Evolutionary conservation across 108 stramenopile species (phyloP), one percentile per base, ranked within the genome.

Genomic region (Fragilariopsis cylindrus): DNA sequence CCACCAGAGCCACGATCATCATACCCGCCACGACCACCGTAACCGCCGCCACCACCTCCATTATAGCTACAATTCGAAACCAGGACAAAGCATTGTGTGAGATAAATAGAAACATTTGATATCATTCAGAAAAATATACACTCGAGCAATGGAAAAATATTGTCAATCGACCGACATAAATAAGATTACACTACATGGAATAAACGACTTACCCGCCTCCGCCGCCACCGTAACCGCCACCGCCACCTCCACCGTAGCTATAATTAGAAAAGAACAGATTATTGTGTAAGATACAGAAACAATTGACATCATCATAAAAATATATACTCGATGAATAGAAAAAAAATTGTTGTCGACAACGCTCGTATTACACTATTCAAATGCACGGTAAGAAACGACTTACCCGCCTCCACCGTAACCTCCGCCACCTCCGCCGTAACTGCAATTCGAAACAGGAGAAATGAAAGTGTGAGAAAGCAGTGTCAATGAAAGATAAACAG

Each of bases 201-300:
- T 30, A 57, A 13, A 21, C 57, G 12, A 7, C 7, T 16, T 8
- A 13, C 57, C 63, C 58, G 15, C 70, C 76, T 42, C 58, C 16
- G 62, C 86, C 84, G 18, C 86, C 82, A 45, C 76, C 83, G 12
- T 84, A 85, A 13, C 83, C 80, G 19, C 78, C 75, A 45, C 71
- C 73, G 57, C 65, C 77, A 48, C 70, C 69, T 48, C 81, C 81
- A 49, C 76, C 77, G 48, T 71, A 76, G 69, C 30, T 30, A 30
- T 2, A 2, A 30, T 30, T 30, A 30, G 30, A 30, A 30, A 30
- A 30, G 30, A 30, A 30, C 2, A 30, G 2, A 30, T 30, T 30
- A 30, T 30, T 30, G 30, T 30, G 30, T 30, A 30, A 30, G 30
- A 30, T 30, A 30, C 30, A 30, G 30, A 30, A 30, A 30, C 30